Evolutionary conservation across 192 early-diverging fungal species (phyloP), one percentile per base, ranked within the genome.

Genomic region (Thamnidium elegans): DNA sequence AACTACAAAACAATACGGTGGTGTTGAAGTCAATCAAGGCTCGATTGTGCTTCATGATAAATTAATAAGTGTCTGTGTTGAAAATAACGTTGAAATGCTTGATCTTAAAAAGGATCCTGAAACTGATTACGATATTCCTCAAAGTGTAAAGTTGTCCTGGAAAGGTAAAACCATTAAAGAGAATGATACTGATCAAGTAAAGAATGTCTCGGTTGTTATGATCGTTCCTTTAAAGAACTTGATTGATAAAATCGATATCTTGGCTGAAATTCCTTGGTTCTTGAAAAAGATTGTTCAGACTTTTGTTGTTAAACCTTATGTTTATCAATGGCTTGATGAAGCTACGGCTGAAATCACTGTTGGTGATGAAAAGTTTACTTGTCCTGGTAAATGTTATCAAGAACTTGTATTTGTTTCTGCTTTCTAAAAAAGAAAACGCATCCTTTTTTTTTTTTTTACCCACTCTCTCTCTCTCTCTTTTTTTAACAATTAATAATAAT

Each of bases 271-370:
- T 71, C 94, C 96, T 15, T 98, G 84, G 75, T 75, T 96, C 46
- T 56, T 98, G 19, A 85, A 90, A 45, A 93, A 90, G 67, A 69
- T 95, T 50, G 90, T 98, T 54, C 91, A 95, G 78, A 89, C 94
- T 0, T 88, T 95, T 65, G 88, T 98, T 31, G 94, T 92, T 34
- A 91, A 91, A 63, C 96, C 96, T 26, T 96, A 87, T 68, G 81
- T 94, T 45, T 98, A 95, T 75, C 93, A 98, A 76, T 95, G 94
- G 87, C 86, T 89, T 62, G 88, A 94, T 50, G 84, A 90, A 36
- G 86, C 85, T 3, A 77, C 73, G 3, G 87, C 89, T 45, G 79
- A 84, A 55, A 77, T 97, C 26, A 84, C 76, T 11, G 65, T 96
- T 53, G 94, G 88, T 20, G 83, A 86, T 32, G 83, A 86, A 42